Evolutionary conservation across 192 early-diverging fungal genomes (phyloP).

Genomic region (Coemansia sp.): DNA sequence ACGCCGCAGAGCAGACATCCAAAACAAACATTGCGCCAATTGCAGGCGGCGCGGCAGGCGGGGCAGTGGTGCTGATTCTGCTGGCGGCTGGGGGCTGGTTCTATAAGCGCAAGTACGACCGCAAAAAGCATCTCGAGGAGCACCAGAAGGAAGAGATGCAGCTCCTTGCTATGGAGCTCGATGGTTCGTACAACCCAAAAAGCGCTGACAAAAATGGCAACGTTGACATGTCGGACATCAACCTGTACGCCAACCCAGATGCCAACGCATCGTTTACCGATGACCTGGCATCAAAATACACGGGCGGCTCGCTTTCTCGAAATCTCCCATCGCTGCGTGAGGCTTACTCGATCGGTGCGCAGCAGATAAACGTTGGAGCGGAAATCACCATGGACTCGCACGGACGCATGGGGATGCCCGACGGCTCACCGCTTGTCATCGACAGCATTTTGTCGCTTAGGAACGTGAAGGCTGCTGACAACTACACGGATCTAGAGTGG

Average conservation of each 20-base stretch:
- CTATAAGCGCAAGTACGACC: slow-evolving; percentile 36
- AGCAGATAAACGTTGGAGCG: slow-evolving; percentile 20
- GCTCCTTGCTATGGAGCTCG: slow-evolving; percentile 45
- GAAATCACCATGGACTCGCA: slow-evolving; percentile 52
- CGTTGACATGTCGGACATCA: slow-evolving; percentile 19
- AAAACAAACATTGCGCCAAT: slow-evolving; percentile 31
- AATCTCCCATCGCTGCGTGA: slow-evolving; percentile 28
- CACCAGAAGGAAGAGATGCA: slow-evolving; percentile 49
- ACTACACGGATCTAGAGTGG: slow-evolving; percentile 52
- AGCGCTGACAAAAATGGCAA: slow-evolving; percentile 6
- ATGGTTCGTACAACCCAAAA: slow-evolving; percentile 45
- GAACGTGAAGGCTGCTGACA: slow-evolving; percentile 42
- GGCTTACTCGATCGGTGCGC: slow-evolving; percentile 8
- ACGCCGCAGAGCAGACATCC: not conserved
- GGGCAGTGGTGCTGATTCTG: slow-evolving; percentile 21
- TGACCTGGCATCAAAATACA: slow-evolving; percentile 47
- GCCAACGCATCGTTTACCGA: slow-evolving; percentile 34
- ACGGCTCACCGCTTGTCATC: slow-evolving; percentile 41
- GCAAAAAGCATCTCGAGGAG: slow-evolving; percentile 41
- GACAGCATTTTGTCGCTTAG: slow-evolving; percentile 34
- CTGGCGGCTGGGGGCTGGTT: slow-evolving; percentile 27
- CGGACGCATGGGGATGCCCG: slow-evolving; percentile 42
- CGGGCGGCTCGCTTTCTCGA: slow-evolving; percentile 28
- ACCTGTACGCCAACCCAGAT: slow-evolving; percentile 17
- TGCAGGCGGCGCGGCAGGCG: slow-evolving; percentile 30